Evolutionary conservation across 345 rosid genomes (phyloP), one percentile per base, ranked within the genome.

Genomic region (Conringia planisiliqua): DNA sequence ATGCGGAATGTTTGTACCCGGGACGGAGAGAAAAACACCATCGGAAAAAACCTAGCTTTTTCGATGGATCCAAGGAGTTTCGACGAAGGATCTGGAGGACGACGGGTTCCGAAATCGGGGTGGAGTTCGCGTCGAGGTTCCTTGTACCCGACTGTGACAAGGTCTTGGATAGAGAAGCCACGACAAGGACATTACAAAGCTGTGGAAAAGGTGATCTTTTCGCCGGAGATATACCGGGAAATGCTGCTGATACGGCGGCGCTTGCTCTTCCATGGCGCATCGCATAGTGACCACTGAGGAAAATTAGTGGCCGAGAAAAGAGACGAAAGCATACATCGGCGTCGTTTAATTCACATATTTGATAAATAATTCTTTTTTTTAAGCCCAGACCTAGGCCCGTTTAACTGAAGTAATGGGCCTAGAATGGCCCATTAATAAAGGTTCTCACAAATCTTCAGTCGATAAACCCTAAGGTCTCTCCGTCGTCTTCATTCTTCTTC

Each of bases 31-130:
- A 83, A 78, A 32, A 66, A 10, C 76, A 68, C 82, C 72, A 79
- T 56, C 79, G 56, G 83, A 94, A 88, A 71, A 91, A 88, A 29
- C 77, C 93, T 1, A 90, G 80, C 79, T 83, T 92, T 63, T 79
- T 86, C 17, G 87, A 85, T 1, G 84, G 81, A 52, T 85, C 85
- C 38, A 95, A 71, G 55, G 86, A 86, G 62, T 51, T 73, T 57
- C 81, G 82, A 65, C 85, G 80, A 74, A 89, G 87, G 74, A 95
- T 83, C 26, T 84, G 89, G 74, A 84, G 87, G 68, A 90, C 86
- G 63, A 95, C 80, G 0, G 89, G 35, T 39, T 89, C 88, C 10
- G 97, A 83, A 29, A 90, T 81, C 32, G 91, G 92, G 24, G 84
- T 66, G 14, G 87, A 62, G 17, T 79, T 74, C 11, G 85, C 86